Percentiles rank a stretch among this genome's conserved stretches.
phyloP scores from a whole-genome alignment of 371 early-diverging fungal species.

The Syncephalastrum monosporum region DNA sequence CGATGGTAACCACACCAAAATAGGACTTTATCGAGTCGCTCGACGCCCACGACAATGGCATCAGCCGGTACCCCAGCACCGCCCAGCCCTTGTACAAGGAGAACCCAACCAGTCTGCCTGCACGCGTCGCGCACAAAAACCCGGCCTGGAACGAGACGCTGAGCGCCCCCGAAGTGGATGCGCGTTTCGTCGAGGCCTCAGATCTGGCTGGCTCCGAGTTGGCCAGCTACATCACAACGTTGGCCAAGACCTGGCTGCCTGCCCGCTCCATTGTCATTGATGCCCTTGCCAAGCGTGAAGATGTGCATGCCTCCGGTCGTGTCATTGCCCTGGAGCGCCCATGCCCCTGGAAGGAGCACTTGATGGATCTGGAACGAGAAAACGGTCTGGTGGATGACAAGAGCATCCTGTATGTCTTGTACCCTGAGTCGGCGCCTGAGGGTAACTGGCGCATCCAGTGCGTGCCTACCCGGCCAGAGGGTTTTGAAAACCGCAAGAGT shows the following conservation, averaged over 20 bases:
- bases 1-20: background rate
- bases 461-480: conserved; percentile 73
- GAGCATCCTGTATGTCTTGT: conserved; percentile 76
- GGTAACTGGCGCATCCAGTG: conserved; percentile 79
- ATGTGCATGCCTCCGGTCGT: conserved; percentile 73
- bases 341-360: conserved; percentile 94
- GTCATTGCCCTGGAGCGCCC: conserved; percentile 80
- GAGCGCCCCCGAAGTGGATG: conserved; percentile 66
- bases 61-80: conserved; percentile 78
- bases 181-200: conserved; percentile 71
- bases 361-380: conserved; percentile 72
- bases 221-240: conserved; percentile 59
- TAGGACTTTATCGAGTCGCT: conserved; percentile 75
- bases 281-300: conserved; percentile 56
- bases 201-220: conserved; percentile 81
- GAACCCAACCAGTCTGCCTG: conserved; percentile 70
- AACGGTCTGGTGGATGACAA: conserved; percentile 41
- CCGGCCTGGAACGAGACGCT: conserved; percentile 90
- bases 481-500: conserved; percentile 87
- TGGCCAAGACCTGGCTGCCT: conserved; percentile 83
- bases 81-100: conserved; percentile 82
- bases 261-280: conserved; percentile 83
- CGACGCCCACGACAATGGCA: conserved; percentile 89
- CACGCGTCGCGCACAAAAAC: conserved; percentile 83
- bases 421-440: conserved; percentile 61